A percentile compares a stretch with the other conserved stretches of the same genome.
Conservation (phyloP, 1,284 basidiomycete genomes). For the Malassezia japonica region DNA sequence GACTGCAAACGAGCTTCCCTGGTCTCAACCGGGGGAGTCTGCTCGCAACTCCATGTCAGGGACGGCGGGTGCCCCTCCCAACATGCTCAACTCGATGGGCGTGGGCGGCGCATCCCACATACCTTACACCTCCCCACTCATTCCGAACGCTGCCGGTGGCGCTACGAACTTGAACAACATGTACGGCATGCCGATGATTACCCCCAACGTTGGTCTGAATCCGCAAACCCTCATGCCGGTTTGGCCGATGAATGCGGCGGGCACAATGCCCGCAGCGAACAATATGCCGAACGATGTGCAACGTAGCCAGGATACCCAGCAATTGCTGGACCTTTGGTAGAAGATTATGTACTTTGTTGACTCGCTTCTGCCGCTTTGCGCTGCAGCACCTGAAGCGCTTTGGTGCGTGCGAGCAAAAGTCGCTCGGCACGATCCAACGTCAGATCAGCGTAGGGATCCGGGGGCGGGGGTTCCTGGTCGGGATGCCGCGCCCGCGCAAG, state of each 20-base stretch:
- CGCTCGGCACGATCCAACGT: slow-evolving; percentile 5
- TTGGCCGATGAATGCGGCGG: slow-evolving; percentile 4
- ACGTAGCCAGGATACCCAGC: slow-evolving; percentile 5
- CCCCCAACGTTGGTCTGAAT: background rate
- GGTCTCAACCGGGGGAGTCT: too few relatives aligned
- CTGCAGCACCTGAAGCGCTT: slow-evolving; percentile 2
- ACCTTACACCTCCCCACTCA: too few relatives aligned
- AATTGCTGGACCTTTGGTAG: slow-evolving; percentile 13
- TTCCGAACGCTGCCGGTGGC: too few relatives aligned
- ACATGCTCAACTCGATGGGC: too few relatives aligned
- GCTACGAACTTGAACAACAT: too few relatives aligned
- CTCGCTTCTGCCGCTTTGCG: background rate
- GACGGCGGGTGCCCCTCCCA: too few relatives aligned
- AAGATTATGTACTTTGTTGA: background rate
- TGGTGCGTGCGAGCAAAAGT: slow-evolving; percentile 7
- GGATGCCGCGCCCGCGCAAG: slow-evolving; percentile 5
- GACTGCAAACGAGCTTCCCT: too few relatives aligned
- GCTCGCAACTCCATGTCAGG: too few relatives aligned
- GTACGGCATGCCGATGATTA: background rate
- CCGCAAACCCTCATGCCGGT: slow-evolving; percentile 9
- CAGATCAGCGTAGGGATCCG: slow-evolving; percentile 4
- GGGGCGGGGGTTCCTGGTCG: background rate
- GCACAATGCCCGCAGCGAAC: background rate
- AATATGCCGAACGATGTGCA: background rate
- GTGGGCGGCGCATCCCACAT: too few relatives aligned